phyloP scores from a whole-genome alignment of 2,329 filamentous ascomycete species.

The Colletotrichum lini region DNA sequence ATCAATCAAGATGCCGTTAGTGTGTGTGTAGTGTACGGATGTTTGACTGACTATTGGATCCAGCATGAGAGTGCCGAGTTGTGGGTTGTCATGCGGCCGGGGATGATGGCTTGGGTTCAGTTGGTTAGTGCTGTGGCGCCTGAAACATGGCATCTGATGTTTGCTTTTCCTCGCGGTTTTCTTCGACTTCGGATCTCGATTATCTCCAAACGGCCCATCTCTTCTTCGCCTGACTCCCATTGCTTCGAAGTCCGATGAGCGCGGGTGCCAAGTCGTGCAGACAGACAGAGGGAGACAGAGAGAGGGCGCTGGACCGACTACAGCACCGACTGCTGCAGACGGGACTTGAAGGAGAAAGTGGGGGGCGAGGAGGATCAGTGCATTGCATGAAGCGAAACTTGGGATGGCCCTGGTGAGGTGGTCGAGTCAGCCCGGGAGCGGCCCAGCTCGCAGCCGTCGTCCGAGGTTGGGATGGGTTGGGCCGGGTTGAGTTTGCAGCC shows the following conservation, averaged over 20 bases:
- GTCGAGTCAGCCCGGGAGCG: conserved; percentile 22
- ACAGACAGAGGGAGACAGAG: neutral
- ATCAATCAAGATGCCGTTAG: neutral
- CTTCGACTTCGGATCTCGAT: neutral
- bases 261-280: conserved; percentile 19
- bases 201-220: neutral
- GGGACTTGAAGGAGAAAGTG: conserved; percentile 7
- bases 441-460: conserved; percentile 26
- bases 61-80: conserved; percentile 25
- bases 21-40: neutral
- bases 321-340: neutral
- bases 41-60: neutral
- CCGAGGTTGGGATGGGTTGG: conserved; percentile 23
- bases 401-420: conserved; percentile 32
- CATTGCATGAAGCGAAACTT: conserved; percentile 39
- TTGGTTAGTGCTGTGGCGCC: neutral
- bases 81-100: conserved; percentile 23
- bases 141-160: conserved; percentile 18
- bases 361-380: conserved; percentile 26
- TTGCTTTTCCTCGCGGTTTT: neutral
- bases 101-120: neutral
- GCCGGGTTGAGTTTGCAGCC: neutral
- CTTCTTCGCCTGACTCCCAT: too few relatives aligned
- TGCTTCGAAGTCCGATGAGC: neutral
- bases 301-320: neutral